Base-by-base conservation (phyloP, 2,329 filamentous ascomycete genomes). In the Xylaria sp. region DNA sequence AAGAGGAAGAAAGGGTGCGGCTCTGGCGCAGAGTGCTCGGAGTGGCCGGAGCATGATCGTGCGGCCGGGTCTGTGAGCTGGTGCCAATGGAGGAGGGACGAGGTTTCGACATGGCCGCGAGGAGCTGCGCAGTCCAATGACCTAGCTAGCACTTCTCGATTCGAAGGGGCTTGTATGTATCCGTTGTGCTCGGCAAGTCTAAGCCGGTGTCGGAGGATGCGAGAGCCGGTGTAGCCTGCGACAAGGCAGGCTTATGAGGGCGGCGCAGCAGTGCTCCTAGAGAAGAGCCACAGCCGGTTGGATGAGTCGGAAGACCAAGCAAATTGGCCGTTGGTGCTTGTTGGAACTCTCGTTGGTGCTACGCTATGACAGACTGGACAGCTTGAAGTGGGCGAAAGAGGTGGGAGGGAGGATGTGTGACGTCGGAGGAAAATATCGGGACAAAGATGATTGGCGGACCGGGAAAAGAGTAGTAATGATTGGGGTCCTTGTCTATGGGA, bases 1-100 rank as follows among this genome's bases (percentile, higher is more conserved):
- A 59, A 6, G 63, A 63, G 11, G 63, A 65, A 22, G 67, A 69
- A 20, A 63, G 44, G 8, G 66, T 69, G 34, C 60, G 63, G 49
- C 66, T 69, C 52, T 67, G 63, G 13, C 68, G 68, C 41, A 71
- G 67, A 18, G 58, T 58, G 43, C 69, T 70, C 29, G 69, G 69
- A 4, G 61, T 71, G 18, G 55, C 47, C 42, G 69, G 69, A 22
- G 63, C 57, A 52, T 69, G 67, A 38, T 66, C 58, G 45, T 66
- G 61, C 21, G 56, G 46, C 22, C 56, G 56, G 11, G 57, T 55
- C 20, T 52, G 54, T 39, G 51, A 52, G 49, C 61, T 56, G 34
- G 55, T 49, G 2, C 58, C 48, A 22, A 55, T 55, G 1, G 63
- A 50, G 39, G 58, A 43, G 29, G 54, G 56, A 26, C 57, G 49